Evolutionary conservation across 1,139 yeast genomes (phyloP).

Genomic region (Pichia sp.): DNA sequence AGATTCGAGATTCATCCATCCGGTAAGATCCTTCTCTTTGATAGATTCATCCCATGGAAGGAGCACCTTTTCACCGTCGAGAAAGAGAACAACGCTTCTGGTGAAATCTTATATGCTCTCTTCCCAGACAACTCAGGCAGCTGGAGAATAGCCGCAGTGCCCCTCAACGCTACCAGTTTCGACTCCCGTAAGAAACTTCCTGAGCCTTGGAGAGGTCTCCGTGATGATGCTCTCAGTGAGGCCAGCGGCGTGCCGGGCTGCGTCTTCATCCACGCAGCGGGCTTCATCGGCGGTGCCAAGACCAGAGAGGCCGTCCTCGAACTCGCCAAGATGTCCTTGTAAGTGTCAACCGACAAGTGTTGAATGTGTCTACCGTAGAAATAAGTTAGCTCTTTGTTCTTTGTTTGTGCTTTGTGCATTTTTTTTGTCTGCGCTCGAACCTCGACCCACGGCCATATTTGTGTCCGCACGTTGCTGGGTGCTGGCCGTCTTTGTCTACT

Average conservation of each 20-base stretch:
- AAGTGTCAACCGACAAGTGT: too few relatives aligned
- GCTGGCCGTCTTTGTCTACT: too few relatives aligned
- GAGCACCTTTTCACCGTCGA: conserved; percentile 81
- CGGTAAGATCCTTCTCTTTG: conserved; percentile 69
- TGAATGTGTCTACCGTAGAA: too few relatives aligned
- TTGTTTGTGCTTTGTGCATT: background rate
- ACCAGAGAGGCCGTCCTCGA: conserved; percentile 70
- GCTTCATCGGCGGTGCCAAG: conserved; percentile 93
- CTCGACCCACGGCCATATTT: too few relatives aligned
- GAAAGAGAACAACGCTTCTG: conserved; percentile 46
- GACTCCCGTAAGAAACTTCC: conserved; percentile 84
- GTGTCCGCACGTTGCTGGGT: too few relatives aligned
- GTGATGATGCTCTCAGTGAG: conserved; percentile 75
- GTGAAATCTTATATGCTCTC: conserved; percentile 65
- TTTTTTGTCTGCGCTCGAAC: too few relatives aligned
- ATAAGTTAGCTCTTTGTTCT: background rate
- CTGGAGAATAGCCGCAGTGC: conserved; percentile 92
- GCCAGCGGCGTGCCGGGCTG: conserved; percentile 77
- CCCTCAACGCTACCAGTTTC: conserved; percentile 66
- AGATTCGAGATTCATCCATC: conserved; percentile 49
- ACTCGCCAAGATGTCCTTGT: conserved; percentile 9
- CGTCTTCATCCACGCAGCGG: conserved; percentile 91
- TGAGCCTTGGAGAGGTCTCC: conserved; percentile 86
- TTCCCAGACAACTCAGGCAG: conserved; percentile 65
- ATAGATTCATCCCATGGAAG: conserved; percentile 86